phyloP scores from a whole-genome alignment of 192 early-diverging fungal genomes.

The Powellomyces hirtus region DNA sequence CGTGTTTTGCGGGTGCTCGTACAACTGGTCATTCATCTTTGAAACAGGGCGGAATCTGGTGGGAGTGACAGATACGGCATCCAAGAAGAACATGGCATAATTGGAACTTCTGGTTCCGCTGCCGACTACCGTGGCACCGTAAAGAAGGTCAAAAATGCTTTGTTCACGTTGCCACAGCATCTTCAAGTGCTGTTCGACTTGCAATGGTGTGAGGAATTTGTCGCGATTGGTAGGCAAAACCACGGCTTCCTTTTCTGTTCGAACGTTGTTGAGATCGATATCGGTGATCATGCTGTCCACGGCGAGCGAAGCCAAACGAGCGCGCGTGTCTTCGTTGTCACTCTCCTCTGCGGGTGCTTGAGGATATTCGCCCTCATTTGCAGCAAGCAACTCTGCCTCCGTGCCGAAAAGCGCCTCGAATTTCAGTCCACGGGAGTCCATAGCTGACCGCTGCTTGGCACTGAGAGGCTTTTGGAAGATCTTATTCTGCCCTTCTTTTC shows the following conservation, averaged over 20 bases:
- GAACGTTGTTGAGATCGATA: conserved; percentile 7
- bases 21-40: conserved; percentile 81
- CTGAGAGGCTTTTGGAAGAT: conserved; percentile 75
- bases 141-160: conserved; percentile 74
- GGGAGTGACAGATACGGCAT: conserved; percentile 87
- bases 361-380: background rate
- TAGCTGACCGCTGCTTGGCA: conserved; percentile 59
- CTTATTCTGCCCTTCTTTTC: conserved; percentile 80
- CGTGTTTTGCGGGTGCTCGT: conserved; percentile 96
- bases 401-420: conserved; percentile 27
- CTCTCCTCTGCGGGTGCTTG: conserved; percentile 10
- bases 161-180: conserved; percentile 78
- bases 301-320: background rate
- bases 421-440: conserved; percentile 58
- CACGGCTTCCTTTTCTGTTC: background rate
- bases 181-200: conserved; percentile 75
- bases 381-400: conserved; percentile 10
- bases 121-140: conserved; percentile 51
- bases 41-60: conserved; percentile 92
- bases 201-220: conserved; percentile 65
- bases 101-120: conserved; percentile 39
- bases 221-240: conserved; percentile 25
- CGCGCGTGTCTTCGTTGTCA: background rate
- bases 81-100: conserved; percentile 88
- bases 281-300: background rate